Evolutionary conservation across 2,329 filamentous ascomycete genomes (phyloP), one percentile per base, ranked within the genome.

Genomic region (Cladorrhinum sp.): DNA sequence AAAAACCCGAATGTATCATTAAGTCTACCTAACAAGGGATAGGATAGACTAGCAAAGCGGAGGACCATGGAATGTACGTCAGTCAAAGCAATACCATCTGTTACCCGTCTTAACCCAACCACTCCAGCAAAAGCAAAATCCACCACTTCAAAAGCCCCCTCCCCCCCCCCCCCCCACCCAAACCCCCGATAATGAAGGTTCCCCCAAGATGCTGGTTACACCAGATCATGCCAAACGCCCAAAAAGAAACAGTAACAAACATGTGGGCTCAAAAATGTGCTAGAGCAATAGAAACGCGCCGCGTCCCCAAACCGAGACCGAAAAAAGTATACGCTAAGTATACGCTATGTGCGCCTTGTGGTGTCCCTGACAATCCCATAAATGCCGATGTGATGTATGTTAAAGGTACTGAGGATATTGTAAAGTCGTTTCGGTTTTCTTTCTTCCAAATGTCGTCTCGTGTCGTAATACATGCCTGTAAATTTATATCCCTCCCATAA

Each of bases 261-360:
- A 59, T 58, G 49, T 60, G 42, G 16, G 42, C 42, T 20, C 12
- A 9, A 36, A 46, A 46, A 21, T 16, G 5, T 18, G 42, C 16
- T 46, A 46, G 7, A 46, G 42, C 42, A 46, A 46, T 18, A 46
- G 14, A 33, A 46, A 56, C 48, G 20, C 52, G 21, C 28, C 58
- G 30, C 26, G 36, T 18, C 26, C 23, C 23, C 16, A 56, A n/a
- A 36, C 23, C 9, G 26, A 28, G 26, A 51, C 48, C 20, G 9
- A 56, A 24, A 50, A 39, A 60, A 20, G 18, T 24, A 57, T 24
- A 28, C 21, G 28, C 24, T 53, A 24, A 36, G 49, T 50, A 60
- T 51, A 51, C 55, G 4, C 24, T 42, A 12, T 36, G 16, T 46
- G 53, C 24, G 14, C 28, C 30, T 54, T 54, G 18, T 36, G 52